Evolutionary conservation across 2,329 filamentous ascomycete species (phyloP), one percentile per base, ranked within the genome.

Genomic region (Nothopassalora personata): DNA sequence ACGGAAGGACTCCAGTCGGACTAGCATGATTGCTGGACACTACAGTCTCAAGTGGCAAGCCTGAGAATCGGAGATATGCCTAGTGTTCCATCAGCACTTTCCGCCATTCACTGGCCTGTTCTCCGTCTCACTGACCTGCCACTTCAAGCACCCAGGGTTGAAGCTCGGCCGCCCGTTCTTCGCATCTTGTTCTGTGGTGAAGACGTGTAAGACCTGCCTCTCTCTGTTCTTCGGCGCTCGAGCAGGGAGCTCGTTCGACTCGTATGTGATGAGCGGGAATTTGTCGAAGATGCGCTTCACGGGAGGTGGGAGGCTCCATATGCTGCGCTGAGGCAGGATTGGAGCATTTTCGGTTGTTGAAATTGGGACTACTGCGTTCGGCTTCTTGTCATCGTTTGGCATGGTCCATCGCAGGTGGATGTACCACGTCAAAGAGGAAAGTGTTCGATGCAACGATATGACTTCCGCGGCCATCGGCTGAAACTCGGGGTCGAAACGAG

Each of bases 71-170:
- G 62, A 99, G 81, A 74, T 91, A 94, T 31, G 91, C 86, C 91
- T 96, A 61, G 34, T 23, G 8, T 18, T 53, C 36, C 39, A 34
- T 64, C 55, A 60, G 43, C 54, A 18, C n/a, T 30, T 55, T 34
- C 10, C 19, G 15, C 30, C 34, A 46, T 15, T 10, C 2, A 10
- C 11, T 28, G 19, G 56, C 43, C 4, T 50, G n/a, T 51, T 15
- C 28, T 3, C 28, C 7, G 2, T 8, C 52, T 56, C 34, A 73
- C 84, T 66, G 68, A 93, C 91, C 89, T 97, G 94, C 91, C 91
- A 97, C 79, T 93, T 96, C 70, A 97, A 80, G 78, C 94, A 99
- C 59, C 86, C 85, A 10, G 94, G 94, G 72, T 97, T 97, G 77
- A 88, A 96, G 64, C 90, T 95, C 28, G 91, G 89, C 31, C 79